phyloP scores from a whole-genome alignment of 345 rosid genomes.

The Salix dunnii region DNA sequence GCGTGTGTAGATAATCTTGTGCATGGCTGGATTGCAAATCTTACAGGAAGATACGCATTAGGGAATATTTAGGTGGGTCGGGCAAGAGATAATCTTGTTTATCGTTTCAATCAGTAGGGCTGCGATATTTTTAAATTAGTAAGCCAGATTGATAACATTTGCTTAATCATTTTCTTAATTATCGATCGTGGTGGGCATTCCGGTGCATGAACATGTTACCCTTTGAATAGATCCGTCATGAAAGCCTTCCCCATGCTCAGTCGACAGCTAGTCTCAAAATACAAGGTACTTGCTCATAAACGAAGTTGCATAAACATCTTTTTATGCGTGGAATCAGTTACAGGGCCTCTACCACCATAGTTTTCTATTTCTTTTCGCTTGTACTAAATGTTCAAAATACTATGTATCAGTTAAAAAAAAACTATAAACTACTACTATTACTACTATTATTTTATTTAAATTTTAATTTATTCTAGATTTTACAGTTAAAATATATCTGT shows the following conservation, averaged over 20 bases:
- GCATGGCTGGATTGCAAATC: slow-evolving; percentile 9
- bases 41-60: slow-evolving; percentile 11
- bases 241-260: background rate
- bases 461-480: no score
- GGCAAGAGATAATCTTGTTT: slow-evolving; percentile 3
- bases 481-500: no score
- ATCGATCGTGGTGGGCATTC: background rate
- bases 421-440: no score
- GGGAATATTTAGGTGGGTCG: slow-evolving; percentile 7
- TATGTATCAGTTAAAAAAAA: no score
- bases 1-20: no score
- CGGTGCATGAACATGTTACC: background rate
- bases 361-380: no score
- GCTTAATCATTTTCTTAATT: background rate
- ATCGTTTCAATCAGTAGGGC: background rate
- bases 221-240: background rate
- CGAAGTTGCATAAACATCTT: background rate
- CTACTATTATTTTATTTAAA: no score
- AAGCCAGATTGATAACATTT: background rate
- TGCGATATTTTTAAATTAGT: background rate
- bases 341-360: no score
- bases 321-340: no score
- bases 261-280: background rate
- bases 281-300: background rate
- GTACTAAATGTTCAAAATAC: no score